phyloP scores from a whole-genome alignment of 2,329 filamentous ascomycete genomes.

The Colletotrichum sp. region DNA sequence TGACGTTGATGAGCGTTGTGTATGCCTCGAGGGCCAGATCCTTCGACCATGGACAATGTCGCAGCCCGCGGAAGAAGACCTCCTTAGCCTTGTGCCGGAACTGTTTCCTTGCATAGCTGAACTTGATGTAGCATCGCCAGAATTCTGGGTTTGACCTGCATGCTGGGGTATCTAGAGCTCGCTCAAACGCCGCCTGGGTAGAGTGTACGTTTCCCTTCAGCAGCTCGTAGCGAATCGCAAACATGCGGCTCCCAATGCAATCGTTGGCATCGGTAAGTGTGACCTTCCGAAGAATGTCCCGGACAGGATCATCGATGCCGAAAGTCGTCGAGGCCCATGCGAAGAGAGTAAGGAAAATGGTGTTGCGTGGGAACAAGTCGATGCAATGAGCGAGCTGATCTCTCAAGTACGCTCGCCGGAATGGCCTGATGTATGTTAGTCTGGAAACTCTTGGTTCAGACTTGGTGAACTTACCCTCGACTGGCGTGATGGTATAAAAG shows the following conservation, averaged over 20 bases:
- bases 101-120: slow-evolving; percentile 44
- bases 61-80: slow-evolving; percentile 52
- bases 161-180: slow-evolving; percentile 46
- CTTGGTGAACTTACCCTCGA: slow-evolving; percentile 48
- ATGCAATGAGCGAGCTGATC: slow-evolving; percentile 66
- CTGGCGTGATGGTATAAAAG: slow-evolving; percentile 71
- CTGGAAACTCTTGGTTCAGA: not conserved
- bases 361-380: slow-evolving; percentile 73
- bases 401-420: slow-evolving; percentile 71
- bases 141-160: slow-evolving; percentile 46
- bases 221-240: slow-evolving; percentile 58
- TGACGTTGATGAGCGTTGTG: slow-evolving; percentile 42
- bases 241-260: slow-evolving; percentile 47
- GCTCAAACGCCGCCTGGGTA: slow-evolving; percentile 55
- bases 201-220: slow-evolving; percentile 53
- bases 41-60: slow-evolving; percentile 55
- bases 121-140: slow-evolving; percentile 57
- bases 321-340: slow-evolving; percentile 77
- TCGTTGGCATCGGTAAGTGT: slow-evolving; percentile 46
- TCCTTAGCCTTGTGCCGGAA: slow-evolving; percentile 47
- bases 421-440: slow-evolving; percentile 52
- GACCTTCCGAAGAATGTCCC: slow-evolving; percentile 64
- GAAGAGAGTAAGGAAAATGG: slow-evolving; percentile 73
- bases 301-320: slow-evolving; percentile 77
- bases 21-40: slow-evolving; percentile 58